Evolutionary conservation across 768 basidiomycete genomes (phyloP), one percentile per base, ranked within the genome.

Genomic region (Phlebiopsis gigantea): DNA sequence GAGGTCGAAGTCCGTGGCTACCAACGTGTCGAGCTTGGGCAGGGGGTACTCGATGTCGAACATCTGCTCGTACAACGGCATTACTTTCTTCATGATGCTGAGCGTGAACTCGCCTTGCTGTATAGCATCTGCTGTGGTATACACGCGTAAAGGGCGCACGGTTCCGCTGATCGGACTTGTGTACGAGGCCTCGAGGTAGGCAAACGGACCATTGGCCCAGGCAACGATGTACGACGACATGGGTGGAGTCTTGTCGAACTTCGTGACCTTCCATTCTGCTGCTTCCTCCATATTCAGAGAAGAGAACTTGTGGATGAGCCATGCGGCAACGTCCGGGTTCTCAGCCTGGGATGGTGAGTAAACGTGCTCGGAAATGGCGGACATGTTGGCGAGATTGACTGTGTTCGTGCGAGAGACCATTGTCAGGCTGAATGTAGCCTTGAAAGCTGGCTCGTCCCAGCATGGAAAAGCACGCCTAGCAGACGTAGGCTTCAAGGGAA

Each of bases 161-260:
- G 86, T 88, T 30, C 88, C 88, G 56, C 88, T 89, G 46, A 95
- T 68, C 9, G 91, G 89, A 66, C 91, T 88, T 43, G 72, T 79
- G 70, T 91, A 93, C 9, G 84, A 84, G 58, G 80, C 81, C 64
- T 93, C 87, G 56, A 93, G 71, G 70, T 83, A 72, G 54, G 79
- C 75, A 64, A 97, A 97, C 26, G 77, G 72, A 21, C 91, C 91
- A 62, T 92, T 93, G 24, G 93, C 93, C 61, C 78, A 90, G 0
- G 93, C 92, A 34, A 96, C 88, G 50, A 96, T 82, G 73, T 97
- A 95, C 2, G 88, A 85, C 0, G 90, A 93, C 87, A 93, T 88
- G 15, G 79, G 80, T 8, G 95, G 95, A 1, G 93, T 90, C n/a
- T 78, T 85, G 66, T 85, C 74, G 71, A 94, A 98, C 62, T 79